Base-by-base conservation (phyloP, 2,329 filamentous ascomycete genomes). In the Beauveria pseudobassiana region DNA sequence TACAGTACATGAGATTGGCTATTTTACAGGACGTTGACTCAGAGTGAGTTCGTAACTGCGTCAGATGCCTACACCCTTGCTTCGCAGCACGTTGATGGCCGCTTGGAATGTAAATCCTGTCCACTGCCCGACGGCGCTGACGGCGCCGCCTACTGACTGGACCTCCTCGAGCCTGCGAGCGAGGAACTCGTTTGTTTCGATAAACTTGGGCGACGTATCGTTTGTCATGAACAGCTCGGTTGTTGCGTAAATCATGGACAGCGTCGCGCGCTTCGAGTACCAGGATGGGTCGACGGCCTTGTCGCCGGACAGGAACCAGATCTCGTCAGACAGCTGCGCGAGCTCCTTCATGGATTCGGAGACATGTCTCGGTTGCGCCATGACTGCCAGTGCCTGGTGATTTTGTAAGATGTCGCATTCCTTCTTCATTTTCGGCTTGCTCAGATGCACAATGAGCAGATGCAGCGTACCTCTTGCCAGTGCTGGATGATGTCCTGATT, bases 211-310 rank as follows among this genome's bases (percentile, higher is more conserved):
- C 4, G 88, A 92, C 63, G 79, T 81, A 74, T 98, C 95, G 63
- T 89, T 92, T 24, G 92, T 97, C 92, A 98, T 97, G 76, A 93
- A 96, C 5, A 97, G 79, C 76, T 99, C 95, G 61, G 88, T 83
- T 40, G 87, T 85, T 57, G 91, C 91, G 68, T 86, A 86, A 48
- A 83, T 78, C 67, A 81, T 75, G 40, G 82, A 82, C 10, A 86
- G 73, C 22, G 79, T 80, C 3, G 78, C 82, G 54, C 83, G 81
- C 71, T 85, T 85, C 62, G 82, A 78, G 70, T 99, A 99, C 95
- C 95, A 99, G 5, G 86, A 87, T 4, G 85, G 83, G 74, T 98
- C 93, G 63, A 97, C 90, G 24, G 87, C 83, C 24, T 77, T 80
- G 74, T 98, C 95, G 56, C 91, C 91, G 0, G 93, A 85, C 4